Conservation (phyloP, 2,329 filamentous ascomycete species). For the Domatiomyces catenatus region DNA sequence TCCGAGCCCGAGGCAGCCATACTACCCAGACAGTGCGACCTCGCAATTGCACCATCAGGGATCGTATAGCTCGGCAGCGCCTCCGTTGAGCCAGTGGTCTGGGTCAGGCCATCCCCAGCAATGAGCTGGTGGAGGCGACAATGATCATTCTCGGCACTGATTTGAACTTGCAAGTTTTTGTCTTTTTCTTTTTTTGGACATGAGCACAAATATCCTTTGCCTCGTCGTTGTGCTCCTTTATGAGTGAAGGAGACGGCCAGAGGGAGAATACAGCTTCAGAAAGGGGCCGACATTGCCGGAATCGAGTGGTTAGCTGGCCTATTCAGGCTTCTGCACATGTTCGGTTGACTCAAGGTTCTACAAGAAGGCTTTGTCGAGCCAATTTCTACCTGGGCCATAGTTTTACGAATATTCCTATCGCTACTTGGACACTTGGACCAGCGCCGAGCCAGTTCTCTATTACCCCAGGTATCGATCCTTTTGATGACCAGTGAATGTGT, state of each 20-base stretch:
- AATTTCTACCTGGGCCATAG: neutral
- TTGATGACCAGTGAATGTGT: neutral
- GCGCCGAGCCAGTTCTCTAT: neutral
- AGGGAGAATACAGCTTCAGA: neutral
- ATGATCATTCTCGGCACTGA: neutral
- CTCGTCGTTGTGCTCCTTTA: neutral
- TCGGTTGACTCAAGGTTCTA: neutral
- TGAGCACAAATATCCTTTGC: neutral
- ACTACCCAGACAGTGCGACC: slow-evolving; percentile 7
- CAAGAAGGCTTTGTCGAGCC: neutral
- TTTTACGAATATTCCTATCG: neutral
- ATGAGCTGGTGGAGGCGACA: neutral
- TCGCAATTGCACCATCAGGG: neutral
- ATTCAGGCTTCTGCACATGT: neutral
- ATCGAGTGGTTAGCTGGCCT: neutral
- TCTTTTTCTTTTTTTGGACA: too few relatives aligned
- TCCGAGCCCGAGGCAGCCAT: slow-evolving; percentile 9
- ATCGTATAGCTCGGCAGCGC: neutral
- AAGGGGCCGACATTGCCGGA: neutral
- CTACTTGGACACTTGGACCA: neutral
- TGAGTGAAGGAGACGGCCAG: neutral
- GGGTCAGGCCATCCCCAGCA: neutral
- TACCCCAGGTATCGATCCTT: neutral
- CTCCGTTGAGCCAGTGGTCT: neutral
- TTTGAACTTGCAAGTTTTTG: neutral